Percentiles rank a stretch among this genome's conserved stretches.
These are phyloP conservation scores for Avena sativa DNA, from an alignment of 176 grass and related monocot genomes.

Conservation along the genomic window DNA sequence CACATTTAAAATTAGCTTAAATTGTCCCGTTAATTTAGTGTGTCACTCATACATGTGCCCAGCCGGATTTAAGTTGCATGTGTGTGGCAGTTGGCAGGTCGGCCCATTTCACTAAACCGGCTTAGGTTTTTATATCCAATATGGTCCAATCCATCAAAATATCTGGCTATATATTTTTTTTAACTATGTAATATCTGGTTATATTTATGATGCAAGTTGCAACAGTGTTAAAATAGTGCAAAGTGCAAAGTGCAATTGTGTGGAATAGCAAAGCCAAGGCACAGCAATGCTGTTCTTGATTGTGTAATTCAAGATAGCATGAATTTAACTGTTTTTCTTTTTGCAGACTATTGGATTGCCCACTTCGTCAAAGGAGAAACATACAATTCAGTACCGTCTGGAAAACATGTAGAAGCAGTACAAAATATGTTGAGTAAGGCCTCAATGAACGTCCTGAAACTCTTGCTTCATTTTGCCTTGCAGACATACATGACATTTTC, in stretches of 20 bases:
- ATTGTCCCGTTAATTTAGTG: not conserved
- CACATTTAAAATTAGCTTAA: not conserved
- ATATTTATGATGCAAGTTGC: not conserved
- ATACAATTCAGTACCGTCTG: constrained; percentile 55
- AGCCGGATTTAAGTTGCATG: constrained; percentile 1
- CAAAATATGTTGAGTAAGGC: not conserved
- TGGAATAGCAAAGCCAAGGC: constrained; percentile 17
- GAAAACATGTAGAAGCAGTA: constrained; percentile 9
- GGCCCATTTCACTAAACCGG: not conserved
- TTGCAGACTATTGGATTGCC: constrained; percentile 70
- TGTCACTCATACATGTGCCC: not conserved
- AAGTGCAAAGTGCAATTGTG: not conserved
- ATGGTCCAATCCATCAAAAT: not conserved
- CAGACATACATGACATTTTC: constrained; percentile 74
- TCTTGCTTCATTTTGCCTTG: constrained; percentile 41
- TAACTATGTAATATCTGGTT: not conserved
- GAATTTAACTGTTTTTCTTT: constrained; percentile 28
- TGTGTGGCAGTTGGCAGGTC: not conserved
- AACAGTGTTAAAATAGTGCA: not conserved
- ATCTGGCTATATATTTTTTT: not conserved
- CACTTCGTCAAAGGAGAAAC: constrained; percentile 81
- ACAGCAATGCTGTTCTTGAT: not conserved
- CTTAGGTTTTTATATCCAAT: not conserved
- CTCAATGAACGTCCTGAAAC: not conserved
- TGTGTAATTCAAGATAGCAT: constrained; percentile 31